Base-by-base conservation (phyloP, 495 filamentous ascomycete species). In the Xylaria cubensis region DNA sequence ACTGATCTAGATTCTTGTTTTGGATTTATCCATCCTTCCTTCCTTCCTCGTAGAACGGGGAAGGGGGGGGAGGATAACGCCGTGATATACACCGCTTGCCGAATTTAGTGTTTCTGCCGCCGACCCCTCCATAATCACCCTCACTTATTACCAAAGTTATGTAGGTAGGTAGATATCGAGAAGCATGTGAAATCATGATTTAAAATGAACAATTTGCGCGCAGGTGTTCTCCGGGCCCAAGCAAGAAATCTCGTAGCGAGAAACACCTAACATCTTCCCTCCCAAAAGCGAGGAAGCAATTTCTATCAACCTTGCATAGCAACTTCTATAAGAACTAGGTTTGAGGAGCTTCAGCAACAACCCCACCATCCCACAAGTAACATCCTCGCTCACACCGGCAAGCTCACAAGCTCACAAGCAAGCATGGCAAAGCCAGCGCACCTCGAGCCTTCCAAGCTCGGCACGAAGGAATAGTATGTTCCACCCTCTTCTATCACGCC, bases 401-500 rank as follows among this genome's bases (percentile, higher is more conserved):
- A n/a, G n/a, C n/a, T 29, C 26, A 29, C 26, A 1, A 1, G 2
- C 26, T 29, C 26, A 29, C 26, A 1, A 1, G 26, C 58, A 36
- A 12, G 29, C 26, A 71, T 64, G 69, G 50, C 70, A 42, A 78
- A 78, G 55, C 83, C 81, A 55, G 67, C 76, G 3, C 86, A 90
- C 74, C 88, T 93, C 39, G 81, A 88, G 62, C 89, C 91, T 51
- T 91, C 88, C 26, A 82, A 86, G 67, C 85, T 93, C 12, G 91
- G 91, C 42, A 92, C 90, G 48, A 92, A 90, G 80, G 85, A 90
- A 80, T 92, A 93, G 90, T 91, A 79, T 50, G 88, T 82, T 3
- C 55, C 2, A 24, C 34, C 3, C 34, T 32, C 0, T 62, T 36
- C 44, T 42, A 42, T 62, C 21, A 29, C 26, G 2, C 26, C 26